Base-by-base conservation (phyloP, 179 eudicot genomes). In the Camellia oleifera region DNA sequence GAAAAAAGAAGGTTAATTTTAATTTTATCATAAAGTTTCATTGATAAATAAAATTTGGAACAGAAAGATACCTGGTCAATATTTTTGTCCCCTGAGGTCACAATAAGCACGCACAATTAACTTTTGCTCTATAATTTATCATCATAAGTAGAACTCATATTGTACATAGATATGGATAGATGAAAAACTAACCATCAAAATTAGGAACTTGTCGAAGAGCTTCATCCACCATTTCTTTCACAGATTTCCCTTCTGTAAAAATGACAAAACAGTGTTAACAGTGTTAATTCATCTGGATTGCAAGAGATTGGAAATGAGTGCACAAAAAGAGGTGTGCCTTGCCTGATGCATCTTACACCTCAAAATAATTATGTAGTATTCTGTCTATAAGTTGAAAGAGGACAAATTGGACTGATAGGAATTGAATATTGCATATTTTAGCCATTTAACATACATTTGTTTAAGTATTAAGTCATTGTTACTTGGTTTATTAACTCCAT, bases 171-270 rank as follows among this genome's bases (percentile, higher is more conserved):
- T 11, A 60, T 5, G 63, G 6, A 57, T 18, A 53, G 3, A 15
- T 0, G 53, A 46, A 82, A 70, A 83, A 78, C 92, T 82, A 82
- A 88, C 91, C 90, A 75, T 87, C 88, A 40, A 48, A 70, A 80
- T 92, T 92, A 60, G 97, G 94, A 67, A 92, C 90, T 20, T 83
- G 92, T 79, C 57, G 83, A 78, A 92, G 97, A 82, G 97, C 94
- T 88, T 91, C 95, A 75, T 84, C 85, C 45, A 92, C 93, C 97
- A 92, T 92, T 85, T 92, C 88, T 83, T 92, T 82, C 82, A 92
- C 97, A 42, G 94, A 87, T 85, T 91, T 92, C 54, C 94, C 91
- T 76, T 88, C 91, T 86, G 86, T 73, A 62, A 69, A 82, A 77
- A 23, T 32, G 40, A 65, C 74, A 64, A 45, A 80, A 68, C 50